Conservation (phyloP, 768 basidiomycete genomes). For the Pleurotus giganteus region DNA sequence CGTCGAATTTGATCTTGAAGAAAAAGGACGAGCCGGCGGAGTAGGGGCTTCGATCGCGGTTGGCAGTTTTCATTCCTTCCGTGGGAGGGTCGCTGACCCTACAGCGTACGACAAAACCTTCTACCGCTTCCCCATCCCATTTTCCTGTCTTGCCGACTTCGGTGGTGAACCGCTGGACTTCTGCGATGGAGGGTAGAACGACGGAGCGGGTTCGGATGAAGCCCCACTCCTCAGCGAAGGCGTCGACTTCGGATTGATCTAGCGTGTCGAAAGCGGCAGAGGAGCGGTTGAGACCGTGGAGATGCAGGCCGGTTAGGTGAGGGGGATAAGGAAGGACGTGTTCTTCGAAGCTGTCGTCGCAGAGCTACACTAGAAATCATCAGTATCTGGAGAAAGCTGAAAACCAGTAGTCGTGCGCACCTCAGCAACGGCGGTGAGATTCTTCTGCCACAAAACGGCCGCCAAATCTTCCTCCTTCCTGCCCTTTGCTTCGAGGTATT, state of each 20-base stretch:
- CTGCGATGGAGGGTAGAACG: constrained; percentile 55
- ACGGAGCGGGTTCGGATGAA: constrained; percentile 77
- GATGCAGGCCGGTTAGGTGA: constrained; percentile 84
- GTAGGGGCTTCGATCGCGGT: constrained; percentile 54
- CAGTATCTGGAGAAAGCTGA: background rate
- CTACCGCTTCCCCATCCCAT: constrained; percentile 84
- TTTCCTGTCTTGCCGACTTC: constrained; percentile 62
- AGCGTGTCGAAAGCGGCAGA: constrained; percentile 69
- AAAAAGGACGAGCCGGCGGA: constrained; percentile 83
- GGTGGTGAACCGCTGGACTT: constrained; percentile 73
- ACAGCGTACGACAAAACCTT: constrained; percentile 93
- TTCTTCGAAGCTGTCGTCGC: constrained; percentile 96
- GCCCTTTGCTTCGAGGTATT: constrained; percentile 58
- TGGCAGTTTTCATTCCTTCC: constrained; percentile 19
- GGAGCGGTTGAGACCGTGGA: constrained; percentile 86
- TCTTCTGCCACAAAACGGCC: constrained; percentile 67
- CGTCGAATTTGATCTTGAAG: constrained; percentile 99
- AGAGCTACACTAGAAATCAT: constrained; percentile 59
- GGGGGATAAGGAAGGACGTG: constrained; percentile 86
- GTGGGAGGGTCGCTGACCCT: constrained; percentile 48
- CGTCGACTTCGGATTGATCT: constrained; percentile 61
- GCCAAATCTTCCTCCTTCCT: constrained; percentile 79
- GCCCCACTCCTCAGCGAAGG: constrained; percentile 88
- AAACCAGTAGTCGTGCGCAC: constrained; percentile 37
- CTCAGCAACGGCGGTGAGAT: constrained; percentile 91